A percentile compares a stretch with the other conserved stretches of the same genome.
phyloP scores from a whole-genome alignment of 257 asterid species.

The Mentha longifolia region DNA sequence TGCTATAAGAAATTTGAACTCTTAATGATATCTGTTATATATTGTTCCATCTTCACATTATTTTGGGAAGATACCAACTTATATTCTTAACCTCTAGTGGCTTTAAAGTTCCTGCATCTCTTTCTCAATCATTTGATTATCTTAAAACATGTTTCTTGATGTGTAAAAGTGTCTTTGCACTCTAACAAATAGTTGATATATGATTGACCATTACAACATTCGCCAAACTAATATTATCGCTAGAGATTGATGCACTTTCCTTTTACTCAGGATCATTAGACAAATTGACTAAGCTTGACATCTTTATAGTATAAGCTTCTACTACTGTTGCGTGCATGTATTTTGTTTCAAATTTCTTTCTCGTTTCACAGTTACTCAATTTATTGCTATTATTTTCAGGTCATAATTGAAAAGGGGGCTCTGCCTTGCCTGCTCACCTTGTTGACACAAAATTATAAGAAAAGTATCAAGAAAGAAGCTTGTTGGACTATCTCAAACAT shows the following conservation, averaged over 20 bases:
- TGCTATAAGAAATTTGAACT: neutral
- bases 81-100: neutral
- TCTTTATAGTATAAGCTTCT: neutral
- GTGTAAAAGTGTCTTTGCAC: neutral
- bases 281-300: neutral
- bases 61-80: neutral
- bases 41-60: neutral
- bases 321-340: neutral
- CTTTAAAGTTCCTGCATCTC: neutral
- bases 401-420: conserved; percentile 49
- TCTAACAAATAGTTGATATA: conserved; percentile 8
- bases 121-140: conserved; percentile 3
- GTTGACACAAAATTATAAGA: conserved; percentile 56
- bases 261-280: neutral
- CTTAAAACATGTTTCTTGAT: neutral
- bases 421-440: conserved; percentile 53
- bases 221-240: neutral
- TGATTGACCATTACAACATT: neutral
- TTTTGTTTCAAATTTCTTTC: neutral
- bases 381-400: conserved; percentile 38
- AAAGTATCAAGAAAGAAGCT: conserved; percentile 60
- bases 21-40: neutral
- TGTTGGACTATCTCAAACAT: conserved; percentile 63
- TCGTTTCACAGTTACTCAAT: neutral
- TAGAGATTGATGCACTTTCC: neutral